Percentiles rank a stretch among this genome's conserved stretches.
These are phyloP conservation scores for Zasmidium citrigriseum DNA, from an alignment of 2,329 filamentous ascomycete species.

Conservation along the genomic window DNA sequence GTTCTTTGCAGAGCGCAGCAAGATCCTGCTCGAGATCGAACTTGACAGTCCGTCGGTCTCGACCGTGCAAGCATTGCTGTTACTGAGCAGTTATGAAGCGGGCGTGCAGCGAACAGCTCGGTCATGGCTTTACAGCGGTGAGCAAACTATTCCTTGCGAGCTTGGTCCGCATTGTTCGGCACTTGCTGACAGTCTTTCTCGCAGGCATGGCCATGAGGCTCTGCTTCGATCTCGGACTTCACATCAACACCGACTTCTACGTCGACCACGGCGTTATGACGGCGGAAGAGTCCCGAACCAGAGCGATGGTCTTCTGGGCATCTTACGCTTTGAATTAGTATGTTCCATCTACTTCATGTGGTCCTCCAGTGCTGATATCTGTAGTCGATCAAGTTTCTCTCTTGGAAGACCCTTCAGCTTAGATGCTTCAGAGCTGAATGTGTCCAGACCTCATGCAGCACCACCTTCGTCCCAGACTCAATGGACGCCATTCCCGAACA, in stretches of 20 bases:
- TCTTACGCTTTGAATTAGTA: constrained; percentile 41
- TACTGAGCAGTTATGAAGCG: constrained; percentile 48
- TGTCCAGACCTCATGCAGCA: constrained; percentile 15
- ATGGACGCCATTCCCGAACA: background rate
- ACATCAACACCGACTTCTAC: constrained; percentile 44
- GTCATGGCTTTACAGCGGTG: constrained; percentile 51
- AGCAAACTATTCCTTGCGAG: no score
- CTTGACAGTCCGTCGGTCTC: constrained; percentile 51
- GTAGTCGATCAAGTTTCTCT: constrained; percentile 44
- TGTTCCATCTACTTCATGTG: background rate
- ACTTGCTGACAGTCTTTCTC: background rate
- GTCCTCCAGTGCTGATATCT: background rate
- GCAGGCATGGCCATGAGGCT: constrained; percentile 48
- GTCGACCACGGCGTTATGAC: constrained; percentile 43
- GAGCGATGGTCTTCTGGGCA: constrained; percentile 46
- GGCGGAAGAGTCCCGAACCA: constrained; percentile 41
- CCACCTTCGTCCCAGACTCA: background rate
- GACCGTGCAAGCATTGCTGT: constrained; percentile 49
- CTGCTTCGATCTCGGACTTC: constrained; percentile 47
- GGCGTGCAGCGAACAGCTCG: constrained; percentile 47
- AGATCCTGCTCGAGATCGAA: constrained; percentile 49
- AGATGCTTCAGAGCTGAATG: constrained; percentile 43
- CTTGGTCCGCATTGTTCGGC: background rate
- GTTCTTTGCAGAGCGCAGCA: constrained; percentile 47
- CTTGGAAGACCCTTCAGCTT: constrained; percentile 46